A percentile compares a stretch with the other conserved stretches of the same genome.
phyloP scores from a whole-genome alignment of 2,329 filamentous ascomycete species.

The Epichloe bromicola region DNA sequence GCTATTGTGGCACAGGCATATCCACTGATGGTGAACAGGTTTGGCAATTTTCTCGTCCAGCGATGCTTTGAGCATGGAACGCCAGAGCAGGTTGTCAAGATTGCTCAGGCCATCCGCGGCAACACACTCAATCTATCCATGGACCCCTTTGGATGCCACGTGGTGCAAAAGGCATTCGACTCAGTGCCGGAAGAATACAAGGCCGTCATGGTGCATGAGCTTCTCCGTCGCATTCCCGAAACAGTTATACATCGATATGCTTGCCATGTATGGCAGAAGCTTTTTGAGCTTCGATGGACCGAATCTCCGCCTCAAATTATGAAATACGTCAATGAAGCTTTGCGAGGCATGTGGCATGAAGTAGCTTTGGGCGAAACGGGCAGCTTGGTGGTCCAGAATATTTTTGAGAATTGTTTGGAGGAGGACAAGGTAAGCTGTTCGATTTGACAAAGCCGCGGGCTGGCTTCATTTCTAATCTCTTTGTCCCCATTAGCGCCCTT shows the following conservation, averaged over 20 bases:
- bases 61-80: conserved; percentile 98
- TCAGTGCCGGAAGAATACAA: conserved; percentile 97
- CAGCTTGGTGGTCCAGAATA: conserved; percentile 96
- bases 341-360: conserved; percentile 97
- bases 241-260: conserved; percentile 98
- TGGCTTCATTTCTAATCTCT: neutral
- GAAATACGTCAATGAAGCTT: conserved; percentile 92
- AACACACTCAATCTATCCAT: conserved; percentile 91
- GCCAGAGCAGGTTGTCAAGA: conserved; percentile 84
- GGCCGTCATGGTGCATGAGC: conserved; percentile 95
- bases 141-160: conserved; percentile 97
- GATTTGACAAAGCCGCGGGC: neutral
- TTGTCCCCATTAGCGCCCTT: conserved; percentile 58
- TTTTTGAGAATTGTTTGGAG: conserved; percentile 97
- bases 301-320: conserved; percentile 94
- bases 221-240: conserved; percentile 88
- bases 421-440: conserved; percentile 69
- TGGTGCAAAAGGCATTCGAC: conserved; percentile 97
- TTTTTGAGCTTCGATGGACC: conserved; percentile 94
- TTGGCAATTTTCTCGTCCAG: conserved; percentile 96
- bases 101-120: conserved; percentile 85
- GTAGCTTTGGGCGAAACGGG: conserved; percentile 95
- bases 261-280: conserved; percentile 98
- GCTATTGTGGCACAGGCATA: conserved; percentile 93
- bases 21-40: conserved; percentile 93